Evolutionary conservation across 768 basidiomycete species (phyloP).

Genomic region (Boletus barrowsii): DNA sequence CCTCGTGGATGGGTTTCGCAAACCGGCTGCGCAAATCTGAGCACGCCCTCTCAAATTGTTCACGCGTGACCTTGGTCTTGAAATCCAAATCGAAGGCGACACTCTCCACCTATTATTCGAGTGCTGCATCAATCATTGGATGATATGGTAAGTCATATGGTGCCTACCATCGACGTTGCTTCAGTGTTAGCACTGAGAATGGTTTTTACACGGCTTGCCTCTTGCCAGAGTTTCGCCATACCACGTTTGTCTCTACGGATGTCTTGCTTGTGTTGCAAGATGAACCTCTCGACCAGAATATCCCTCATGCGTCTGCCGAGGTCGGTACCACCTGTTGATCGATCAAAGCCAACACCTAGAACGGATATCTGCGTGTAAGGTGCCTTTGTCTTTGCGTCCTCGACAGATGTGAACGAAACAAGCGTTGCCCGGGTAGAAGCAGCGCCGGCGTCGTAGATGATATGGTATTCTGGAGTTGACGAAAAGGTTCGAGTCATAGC

Average conservation of each 20-base stretch:
- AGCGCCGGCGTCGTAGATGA: constrained; percentile 95
- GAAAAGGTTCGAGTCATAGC: constrained; percentile 92
- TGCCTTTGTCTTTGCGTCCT: constrained; percentile 47
- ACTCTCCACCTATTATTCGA: constrained; percentile 69
- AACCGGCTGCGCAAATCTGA: constrained; percentile 62
- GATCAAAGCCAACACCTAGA: constrained; percentile 80
- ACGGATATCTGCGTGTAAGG: constrained; percentile 71
- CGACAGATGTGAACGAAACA: constrained; percentile 56
- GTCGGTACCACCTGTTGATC: constrained; percentile 73
- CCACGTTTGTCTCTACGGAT: constrained; percentile 74
- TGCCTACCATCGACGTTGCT: constrained; percentile 62
- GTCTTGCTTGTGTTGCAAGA: constrained; percentile 63
- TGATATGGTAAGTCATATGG: not conserved
- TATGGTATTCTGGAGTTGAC: constrained; percentile 71
- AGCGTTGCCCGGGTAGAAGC: constrained; percentile 76
- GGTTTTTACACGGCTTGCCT: constrained; percentile 85
- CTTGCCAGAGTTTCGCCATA: constrained; percentile 93
- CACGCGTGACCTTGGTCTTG: constrained; percentile 69
- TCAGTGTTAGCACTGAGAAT: constrained; percentile 93
- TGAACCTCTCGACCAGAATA: constrained; percentile 73
- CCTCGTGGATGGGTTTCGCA: constrained; percentile 71
- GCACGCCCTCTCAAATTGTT: constrained; percentile 74
- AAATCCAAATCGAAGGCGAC: constrained; percentile 90
- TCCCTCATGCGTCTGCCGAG: constrained; percentile 82
- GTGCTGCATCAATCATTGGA: not conserved